phyloP scores from a whole-genome alignment of 805 yeast genomes.

The Torulaspora indica region DNA sequence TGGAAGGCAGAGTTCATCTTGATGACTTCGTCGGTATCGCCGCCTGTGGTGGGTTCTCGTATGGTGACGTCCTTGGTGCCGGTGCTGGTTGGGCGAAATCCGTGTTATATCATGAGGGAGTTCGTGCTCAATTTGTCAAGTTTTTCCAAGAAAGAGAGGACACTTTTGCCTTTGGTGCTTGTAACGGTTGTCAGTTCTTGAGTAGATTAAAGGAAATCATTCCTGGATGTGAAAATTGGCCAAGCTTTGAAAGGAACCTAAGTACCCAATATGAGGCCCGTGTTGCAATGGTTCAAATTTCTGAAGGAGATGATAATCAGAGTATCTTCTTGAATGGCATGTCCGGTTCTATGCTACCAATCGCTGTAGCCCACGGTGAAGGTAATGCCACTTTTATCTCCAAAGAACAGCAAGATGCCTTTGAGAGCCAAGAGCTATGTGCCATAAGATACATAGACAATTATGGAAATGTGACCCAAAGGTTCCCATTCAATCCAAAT shows the following conservation, averaged over 20 bases:
- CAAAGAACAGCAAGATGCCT: constrained; percentile 43
- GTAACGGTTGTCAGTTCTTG: constrained; percentile 97
- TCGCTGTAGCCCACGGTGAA: constrained; percentile 98
- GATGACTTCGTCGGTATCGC: constrained; percentile 87
- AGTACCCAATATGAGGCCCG: constrained; percentile 97
- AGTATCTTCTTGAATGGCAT: constrained; percentile 78
- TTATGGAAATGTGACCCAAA: constrained; percentile 76
- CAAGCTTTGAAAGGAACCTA: constrained; percentile 82
- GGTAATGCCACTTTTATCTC: constrained; percentile 76
- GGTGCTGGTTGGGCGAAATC: constrained; percentile 99
- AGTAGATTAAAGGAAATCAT: constrained; percentile 74
- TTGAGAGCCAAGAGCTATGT: constrained; percentile 50
- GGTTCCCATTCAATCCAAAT: constrained; percentile 92
- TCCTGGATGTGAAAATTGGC: constrained; percentile 92
- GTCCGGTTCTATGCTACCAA: constrained; percentile 91
- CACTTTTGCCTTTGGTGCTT: constrained; percentile 96
- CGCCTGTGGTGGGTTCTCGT: constrained; percentile 98
- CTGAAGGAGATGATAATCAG: constrained; percentile 42
- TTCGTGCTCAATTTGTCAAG: constrained; percentile 66
- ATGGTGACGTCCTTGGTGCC: constrained; percentile 98
- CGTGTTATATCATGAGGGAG: constrained; percentile 73
- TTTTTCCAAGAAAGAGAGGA: constrained; percentile 85
- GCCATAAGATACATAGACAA: constrained; percentile 85
- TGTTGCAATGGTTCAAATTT: constrained; percentile 80
- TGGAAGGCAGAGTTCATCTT: constrained; percentile 65